Evolutionary conservation across 495 filamentous ascomycete species (phyloP).

Genomic region (Annulohypoxylon maeteangense): DNA sequence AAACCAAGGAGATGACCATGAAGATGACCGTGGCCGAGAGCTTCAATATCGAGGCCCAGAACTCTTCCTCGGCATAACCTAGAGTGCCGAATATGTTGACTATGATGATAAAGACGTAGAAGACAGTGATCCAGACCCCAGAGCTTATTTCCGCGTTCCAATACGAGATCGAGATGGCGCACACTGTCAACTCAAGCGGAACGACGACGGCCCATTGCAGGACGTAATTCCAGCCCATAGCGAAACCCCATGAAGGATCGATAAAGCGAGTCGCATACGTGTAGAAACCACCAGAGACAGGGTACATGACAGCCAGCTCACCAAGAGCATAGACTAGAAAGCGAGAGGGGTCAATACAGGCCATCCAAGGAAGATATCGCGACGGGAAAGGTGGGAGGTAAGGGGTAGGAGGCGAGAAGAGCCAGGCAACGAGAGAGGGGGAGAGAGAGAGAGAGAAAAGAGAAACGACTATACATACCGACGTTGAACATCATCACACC

Average conservation of each 20-base stretch:
- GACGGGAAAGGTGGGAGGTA: too few relatives aligned
- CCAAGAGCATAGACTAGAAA: slow-evolving; percentile 71
- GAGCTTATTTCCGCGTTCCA: slow-evolving; percentile 63
- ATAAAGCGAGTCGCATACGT: slow-evolving; percentile 79
- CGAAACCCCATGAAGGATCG: slow-evolving; percentile 83
- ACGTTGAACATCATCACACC: slow-evolving; percentile 67
- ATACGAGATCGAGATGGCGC: slow-evolving; percentile 65
- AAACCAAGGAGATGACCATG: slow-evolving; percentile 76
- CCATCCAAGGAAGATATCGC: neutral
- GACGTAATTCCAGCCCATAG: slow-evolving; percentile 86
- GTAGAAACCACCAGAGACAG: slow-evolving; percentile 68
- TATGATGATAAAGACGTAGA: slow-evolving; percentile 63
- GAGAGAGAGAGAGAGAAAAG: too few relatives aligned
- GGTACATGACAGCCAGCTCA: slow-evolving; percentile 78
- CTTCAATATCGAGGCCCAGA: slow-evolving; percentile 64
- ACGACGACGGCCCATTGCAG: slow-evolving; percentile 71
- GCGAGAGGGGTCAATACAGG: slow-evolving; percentile 13
- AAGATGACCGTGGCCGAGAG: slow-evolving; percentile 72
- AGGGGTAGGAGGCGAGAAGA: too few relatives aligned
- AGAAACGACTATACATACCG: slow-evolving; percentile 43
- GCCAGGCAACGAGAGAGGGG: neutral
- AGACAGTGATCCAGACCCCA: slow-evolving; percentile 74
- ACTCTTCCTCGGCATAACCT: slow-evolving; percentile 77
- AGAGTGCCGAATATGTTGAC: slow-evolving; percentile 78
- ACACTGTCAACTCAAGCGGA: slow-evolving; percentile 66